A percentile compares a stretch with the other conserved stretches of the same genome.
phyloP scores from a whole-genome alignment of 2,329 filamentous ascomycete species.

The Eutypella sp. region DNA sequence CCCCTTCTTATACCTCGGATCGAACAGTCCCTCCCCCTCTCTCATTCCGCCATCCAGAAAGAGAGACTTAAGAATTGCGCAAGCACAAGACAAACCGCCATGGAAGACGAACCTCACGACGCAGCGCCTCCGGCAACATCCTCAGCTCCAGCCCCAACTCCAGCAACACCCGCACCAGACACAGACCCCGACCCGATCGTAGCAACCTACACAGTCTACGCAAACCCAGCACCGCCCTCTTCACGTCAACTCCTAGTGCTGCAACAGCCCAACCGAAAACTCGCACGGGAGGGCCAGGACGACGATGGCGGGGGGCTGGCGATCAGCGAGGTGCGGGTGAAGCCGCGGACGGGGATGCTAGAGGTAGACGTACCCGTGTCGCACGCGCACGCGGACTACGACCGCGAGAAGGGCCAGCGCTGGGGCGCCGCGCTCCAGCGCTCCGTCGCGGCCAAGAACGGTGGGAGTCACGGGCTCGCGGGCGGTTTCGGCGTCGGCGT shows the following conservation, averaged over 20 bases:
- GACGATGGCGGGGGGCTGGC: slow-evolving; percentile 34
- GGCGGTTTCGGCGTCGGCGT: slow-evolving; percentile 66
- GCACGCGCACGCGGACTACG: slow-evolving; percentile 65
- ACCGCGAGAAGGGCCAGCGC: slow-evolving; percentile 72
- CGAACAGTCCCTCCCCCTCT: no score
- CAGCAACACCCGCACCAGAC: slow-evolving; percentile 3
- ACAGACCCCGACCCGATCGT: slow-evolving; percentile 63
- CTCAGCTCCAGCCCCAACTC: neutral
- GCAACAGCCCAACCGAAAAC: slow-evolving; percentile 76
- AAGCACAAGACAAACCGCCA: neutral
- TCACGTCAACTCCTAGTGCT: slow-evolving; percentile 71
- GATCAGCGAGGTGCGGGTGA: slow-evolving; percentile 71
- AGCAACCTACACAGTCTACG: slow-evolving; percentile 76
- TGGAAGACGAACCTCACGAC: neutral
- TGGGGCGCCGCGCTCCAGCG: slow-evolving; percentile 75
- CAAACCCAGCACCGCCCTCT: slow-evolving; percentile 65
- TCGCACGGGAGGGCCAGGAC: no score
- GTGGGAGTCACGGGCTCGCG: slow-evolving; percentile 64
- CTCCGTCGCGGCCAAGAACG: slow-evolving; percentile 52
- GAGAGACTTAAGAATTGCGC: no score
- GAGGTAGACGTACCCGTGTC: slow-evolving; percentile 88
- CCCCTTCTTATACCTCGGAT: no score
- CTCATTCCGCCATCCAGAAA: no score
- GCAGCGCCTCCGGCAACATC: neutral
- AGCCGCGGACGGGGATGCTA: slow-evolving; percentile 74